phyloP scores from a whole-genome alignment of 2,329 filamentous ascomycete species.

The Arachnopeziza araneosa region DNA sequence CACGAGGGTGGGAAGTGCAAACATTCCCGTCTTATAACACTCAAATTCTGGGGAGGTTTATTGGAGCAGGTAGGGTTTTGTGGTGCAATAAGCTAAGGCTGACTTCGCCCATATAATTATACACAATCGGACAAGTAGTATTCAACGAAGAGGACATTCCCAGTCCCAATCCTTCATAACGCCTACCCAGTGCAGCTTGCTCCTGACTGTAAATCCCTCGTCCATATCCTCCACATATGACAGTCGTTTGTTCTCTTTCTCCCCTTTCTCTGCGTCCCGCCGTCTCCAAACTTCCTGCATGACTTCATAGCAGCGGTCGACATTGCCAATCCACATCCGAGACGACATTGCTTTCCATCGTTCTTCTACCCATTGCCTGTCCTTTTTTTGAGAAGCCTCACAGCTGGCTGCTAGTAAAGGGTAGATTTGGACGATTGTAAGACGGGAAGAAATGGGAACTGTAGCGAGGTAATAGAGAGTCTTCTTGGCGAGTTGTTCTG shows the following conservation, averaged over 20 bases:
- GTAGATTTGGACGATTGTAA: slow-evolving; percentile 64
- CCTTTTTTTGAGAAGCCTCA: slow-evolving; percentile 50
- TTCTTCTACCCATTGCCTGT: slow-evolving; percentile 57
- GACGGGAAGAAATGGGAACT: slow-evolving; percentile 55
- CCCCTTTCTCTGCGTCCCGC: slow-evolving; percentile 41
- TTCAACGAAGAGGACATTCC: no score
- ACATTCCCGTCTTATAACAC: no score
- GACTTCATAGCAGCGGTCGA: slow-evolving; percentile 60
- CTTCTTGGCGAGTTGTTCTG: slow-evolving; percentile 54
- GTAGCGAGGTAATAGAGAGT: slow-evolving; percentile 57
- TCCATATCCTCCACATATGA: no score
- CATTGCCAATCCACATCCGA: slow-evolving; percentile 61
- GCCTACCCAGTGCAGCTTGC: slow-evolving; percentile 61
- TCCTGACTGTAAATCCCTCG: slow-evolving; percentile 56
- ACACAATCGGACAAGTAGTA: no score
- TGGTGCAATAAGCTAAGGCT: no score
- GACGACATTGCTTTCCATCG: slow-evolving; percentile 56
- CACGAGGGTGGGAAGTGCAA: no score
- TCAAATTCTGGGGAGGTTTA: no score
- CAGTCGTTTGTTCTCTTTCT: no score
- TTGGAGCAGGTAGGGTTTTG: no score
- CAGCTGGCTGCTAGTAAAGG: slow-evolving; percentile 63
- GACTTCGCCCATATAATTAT: no score
- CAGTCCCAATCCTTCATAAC: slow-evolving; percentile 68
- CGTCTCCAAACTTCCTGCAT: slow-evolving; percentile 62